Conservation (phyloP, 2,329 filamentous ascomycete genomes). For the Mycogone perniciosa region DNA sequence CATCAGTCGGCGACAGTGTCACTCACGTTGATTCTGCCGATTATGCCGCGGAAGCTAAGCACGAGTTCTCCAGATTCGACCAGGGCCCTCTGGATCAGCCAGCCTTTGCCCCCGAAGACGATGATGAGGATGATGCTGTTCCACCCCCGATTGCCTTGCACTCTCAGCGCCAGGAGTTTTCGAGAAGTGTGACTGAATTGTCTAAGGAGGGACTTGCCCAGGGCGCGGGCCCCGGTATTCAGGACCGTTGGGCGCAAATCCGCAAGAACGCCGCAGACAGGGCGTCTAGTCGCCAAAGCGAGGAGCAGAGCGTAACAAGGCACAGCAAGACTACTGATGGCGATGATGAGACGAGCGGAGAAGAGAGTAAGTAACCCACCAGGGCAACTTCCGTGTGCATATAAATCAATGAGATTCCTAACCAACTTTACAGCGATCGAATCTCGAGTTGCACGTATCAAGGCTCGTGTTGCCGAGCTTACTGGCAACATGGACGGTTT, state of each 20-base stretch:
- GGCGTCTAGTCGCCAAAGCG: constrained; percentile 57
- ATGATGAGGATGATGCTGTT: constrained; percentile 42
- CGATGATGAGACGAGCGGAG: constrained; percentile 86
- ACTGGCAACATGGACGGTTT: constrained; percentile 73
- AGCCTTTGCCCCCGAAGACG: constrained; percentile 64
- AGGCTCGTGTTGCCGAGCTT: constrained; percentile 89
- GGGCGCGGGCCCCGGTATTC: constrained; percentile 29
- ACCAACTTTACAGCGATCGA: constrained; percentile 67
- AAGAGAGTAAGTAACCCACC: constrained; percentile 70
- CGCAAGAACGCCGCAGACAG: constrained; percentile 88
- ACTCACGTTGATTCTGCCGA: constrained; percentile 57
- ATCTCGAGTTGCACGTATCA: constrained; percentile 93
- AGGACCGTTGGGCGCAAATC: constrained; percentile 93
- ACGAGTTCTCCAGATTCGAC: constrained; percentile 65
- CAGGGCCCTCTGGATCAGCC: constrained; percentile 88
- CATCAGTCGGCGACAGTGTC: constrained; percentile 30
- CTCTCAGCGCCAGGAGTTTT: constrained; percentile 11
- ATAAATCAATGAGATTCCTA: constrained; percentile 12
- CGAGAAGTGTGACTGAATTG: constrained; percentile 20
- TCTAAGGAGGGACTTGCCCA: constrained; percentile 29
- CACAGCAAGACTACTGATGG: constrained; percentile 54
- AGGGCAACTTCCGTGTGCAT: not conserved
- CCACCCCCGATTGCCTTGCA: constrained; percentile 47
- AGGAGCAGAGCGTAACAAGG: constrained; percentile 55
- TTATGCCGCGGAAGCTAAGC: constrained; percentile 46